These are phyloP conservation scores for Knoxdaviesia capensis DNA, from an alignment of 2,329 filamentous ascomycete species.

Conservation along the genomic window DNA sequence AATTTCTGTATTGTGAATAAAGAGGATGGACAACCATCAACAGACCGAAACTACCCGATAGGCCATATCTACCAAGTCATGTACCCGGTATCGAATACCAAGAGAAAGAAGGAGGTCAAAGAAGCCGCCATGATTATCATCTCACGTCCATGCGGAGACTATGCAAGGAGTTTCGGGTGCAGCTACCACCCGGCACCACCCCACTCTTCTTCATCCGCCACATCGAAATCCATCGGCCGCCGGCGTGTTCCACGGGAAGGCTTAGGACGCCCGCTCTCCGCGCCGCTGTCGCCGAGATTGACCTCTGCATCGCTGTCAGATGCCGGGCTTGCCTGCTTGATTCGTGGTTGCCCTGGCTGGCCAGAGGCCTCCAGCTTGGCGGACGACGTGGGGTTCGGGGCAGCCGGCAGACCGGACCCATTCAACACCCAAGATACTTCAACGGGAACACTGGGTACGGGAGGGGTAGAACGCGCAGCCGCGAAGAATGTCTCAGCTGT, in stretches of 20 bases:
- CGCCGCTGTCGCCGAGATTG: slow-evolving; percentile 5
- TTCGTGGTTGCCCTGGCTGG: neutral
- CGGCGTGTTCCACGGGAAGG: too few relatives aligned
- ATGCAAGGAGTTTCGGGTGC: too few relatives aligned
- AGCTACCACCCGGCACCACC: slow-evolving; percentile 5
- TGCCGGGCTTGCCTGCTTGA: slow-evolving; percentile 1
- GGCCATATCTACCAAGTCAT: too few relatives aligned
- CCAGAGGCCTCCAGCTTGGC: slow-evolving; percentile 2
- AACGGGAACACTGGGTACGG: slow-evolving; percentile 39
- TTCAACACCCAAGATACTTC: slow-evolving; percentile 43
- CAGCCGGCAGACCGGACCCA: slow-evolving; percentile 8
- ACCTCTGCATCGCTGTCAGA: slow-evolving; percentile 8
- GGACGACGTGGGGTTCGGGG: slow-evolving; percentile 4
- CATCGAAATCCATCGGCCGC: slow-evolving; percentile 27
- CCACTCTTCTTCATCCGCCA: slow-evolving; percentile 29
- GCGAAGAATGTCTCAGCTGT: slow-evolving; percentile 46
- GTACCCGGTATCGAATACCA: too few relatives aligned
- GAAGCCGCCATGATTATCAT: too few relatives aligned
- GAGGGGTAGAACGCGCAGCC: slow-evolving; percentile 36
- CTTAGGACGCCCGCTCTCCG: slow-evolving; percentile 3
- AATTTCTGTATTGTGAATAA: too few relatives aligned
- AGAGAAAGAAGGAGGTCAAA: too few relatives aligned
- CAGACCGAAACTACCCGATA: too few relatives aligned
- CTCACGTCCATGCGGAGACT: too few relatives aligned
- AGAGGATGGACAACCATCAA: too few relatives aligned